Conservation (phyloP, 1,139 yeast genomes). For the Saccharomycopsis phalli region DNA sequence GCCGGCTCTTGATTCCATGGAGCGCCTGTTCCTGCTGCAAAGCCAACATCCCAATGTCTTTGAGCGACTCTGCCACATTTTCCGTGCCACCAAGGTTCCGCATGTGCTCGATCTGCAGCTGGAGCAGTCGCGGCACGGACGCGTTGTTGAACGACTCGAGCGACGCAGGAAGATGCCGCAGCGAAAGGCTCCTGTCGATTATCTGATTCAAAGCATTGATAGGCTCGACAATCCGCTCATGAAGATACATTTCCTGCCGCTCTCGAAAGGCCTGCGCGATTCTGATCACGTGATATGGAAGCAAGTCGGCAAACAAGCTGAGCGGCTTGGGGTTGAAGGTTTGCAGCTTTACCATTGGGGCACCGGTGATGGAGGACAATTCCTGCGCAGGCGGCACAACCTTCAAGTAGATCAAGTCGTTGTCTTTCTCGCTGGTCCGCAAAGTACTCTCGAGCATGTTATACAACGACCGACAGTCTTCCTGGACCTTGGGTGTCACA, state of each 20-base stretch:
- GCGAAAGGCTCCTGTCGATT: conserved; percentile 37
- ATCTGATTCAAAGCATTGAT: conserved; percentile 41
- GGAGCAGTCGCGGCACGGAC: conserved; percentile 41
- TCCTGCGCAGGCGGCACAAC: conserved; percentile 43
- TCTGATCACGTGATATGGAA: conserved; percentile 63
- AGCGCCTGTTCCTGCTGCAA: conserved; percentile 33
- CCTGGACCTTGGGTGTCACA: conserved; percentile 32
- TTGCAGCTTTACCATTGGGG: conserved; percentile 48
- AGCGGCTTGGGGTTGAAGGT: conserved; percentile 28
- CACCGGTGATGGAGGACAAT: conserved; percentile 39
- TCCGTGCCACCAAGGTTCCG: conserved; percentile 45
- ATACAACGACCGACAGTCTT: conserved; percentile 41
- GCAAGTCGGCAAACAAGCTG: conserved; percentile 43
- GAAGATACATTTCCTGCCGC: conserved; percentile 50
- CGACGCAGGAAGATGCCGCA: conserved; percentile 48
- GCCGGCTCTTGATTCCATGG: conserved; percentile 38
- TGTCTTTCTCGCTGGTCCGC: conserved; percentile 63
- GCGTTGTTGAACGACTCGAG: conserved; percentile 48
- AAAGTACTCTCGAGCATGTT: conserved; percentile 38
- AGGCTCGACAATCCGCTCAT: conserved; percentile 43
- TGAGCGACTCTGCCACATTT: conserved; percentile 35
- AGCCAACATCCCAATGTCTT: conserved; percentile 38
- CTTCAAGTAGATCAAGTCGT: conserved; percentile 68
- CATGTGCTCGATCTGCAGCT: conserved; percentile 48
- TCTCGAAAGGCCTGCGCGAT: conserved; percentile 62